These are phyloP conservation scores for Paecilomyces variotii DNA, from an alignment of 2,329 filamentous ascomycete genomes.

Conservation along the genomic window DNA sequence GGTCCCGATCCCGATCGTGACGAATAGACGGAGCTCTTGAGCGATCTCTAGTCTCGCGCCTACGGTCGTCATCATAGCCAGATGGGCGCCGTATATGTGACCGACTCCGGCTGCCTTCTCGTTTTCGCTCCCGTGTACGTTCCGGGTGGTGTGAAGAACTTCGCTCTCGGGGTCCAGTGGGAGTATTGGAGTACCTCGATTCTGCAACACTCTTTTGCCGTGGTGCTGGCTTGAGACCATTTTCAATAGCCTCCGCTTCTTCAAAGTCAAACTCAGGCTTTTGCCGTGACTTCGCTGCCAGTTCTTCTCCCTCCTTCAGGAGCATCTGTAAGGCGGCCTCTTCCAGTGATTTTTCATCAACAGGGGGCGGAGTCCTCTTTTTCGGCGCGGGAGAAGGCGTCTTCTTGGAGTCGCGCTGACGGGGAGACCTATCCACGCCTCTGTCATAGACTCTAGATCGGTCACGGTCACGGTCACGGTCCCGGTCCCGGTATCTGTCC, in stretches of 20 bases:
- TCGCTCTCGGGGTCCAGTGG: slow-evolving; percentile 16
- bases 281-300: slow-evolving; percentile 44
- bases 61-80: slow-evolving; percentile 22
- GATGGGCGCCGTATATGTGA: slow-evolving; percentile 19
- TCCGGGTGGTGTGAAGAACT: slow-evolving; percentile 21
- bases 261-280: slow-evolving; percentile 46
- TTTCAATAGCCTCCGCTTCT: slow-evolving; percentile 36
- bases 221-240: slow-evolving; percentile 26
- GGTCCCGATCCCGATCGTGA: slow-evolving; percentile 21
- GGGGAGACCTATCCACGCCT: slow-evolving; percentile 1
- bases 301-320: slow-evolving; percentile 47
- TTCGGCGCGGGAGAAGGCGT: slow-evolving; percentile 26
- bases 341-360: slow-evolving; percentile 49
- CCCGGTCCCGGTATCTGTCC: slow-evolving; percentile 36
- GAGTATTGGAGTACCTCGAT: slow-evolving; percentile 17
- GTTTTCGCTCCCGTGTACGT: slow-evolving; percentile 14
- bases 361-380: slow-evolving; percentile 23
- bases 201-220: slow-evolving; percentile 19
- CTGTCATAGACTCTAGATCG: slow-evolving; percentile 20
- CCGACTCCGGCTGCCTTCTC: slow-evolving; percentile 19
- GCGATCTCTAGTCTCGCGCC: slow-evolving; percentile 13
- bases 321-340: slow-evolving; percentile 47
- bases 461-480: slow-evolving; percentile 27
- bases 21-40: slow-evolving; percentile 21
- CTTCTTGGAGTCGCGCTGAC: slow-evolving; percentile 21